phyloP scores from a whole-genome alignment of 352 stramenopile species.

The Phytophthora agathidicida region DNA sequence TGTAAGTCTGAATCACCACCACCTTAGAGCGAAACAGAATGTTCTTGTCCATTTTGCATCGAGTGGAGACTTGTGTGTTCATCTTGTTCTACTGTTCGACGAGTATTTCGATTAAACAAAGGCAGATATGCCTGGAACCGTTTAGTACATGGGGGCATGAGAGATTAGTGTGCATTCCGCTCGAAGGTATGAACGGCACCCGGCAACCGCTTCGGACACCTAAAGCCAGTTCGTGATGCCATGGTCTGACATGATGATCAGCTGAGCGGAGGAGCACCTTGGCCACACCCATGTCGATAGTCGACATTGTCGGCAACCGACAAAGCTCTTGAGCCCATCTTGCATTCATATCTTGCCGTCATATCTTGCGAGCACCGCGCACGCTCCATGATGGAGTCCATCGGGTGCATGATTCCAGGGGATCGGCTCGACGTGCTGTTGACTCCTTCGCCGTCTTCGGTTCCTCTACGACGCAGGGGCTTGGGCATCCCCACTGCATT shows the following conservation, averaged over 20 bases:
- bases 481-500: background rate
- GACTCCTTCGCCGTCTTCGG: background rate
- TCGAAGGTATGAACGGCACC: slow-evolving; percentile 1
- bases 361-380: background rate
- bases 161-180: slow-evolving; percentile 15
- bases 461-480: background rate
- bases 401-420: background rate
- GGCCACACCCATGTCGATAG: slow-evolving; percentile 4
- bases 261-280: slow-evolving; percentile 8
- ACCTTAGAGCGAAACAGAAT: slow-evolving; percentile 28
- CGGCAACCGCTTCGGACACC: slow-evolving; percentile 3
- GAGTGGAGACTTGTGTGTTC: background rate
- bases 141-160: background rate
- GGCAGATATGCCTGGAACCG: background rate
- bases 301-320: too few relatives aligned
- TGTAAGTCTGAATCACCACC: slow-evolving; percentile 15
- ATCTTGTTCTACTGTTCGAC: too few relatives aligned
- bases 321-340: too few relatives aligned
- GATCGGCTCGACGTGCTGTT: slow-evolving; percentile 10
- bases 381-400: too few relatives aligned
- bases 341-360: background rate
- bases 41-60: slow-evolving; percentile 22
- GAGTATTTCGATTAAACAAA: background rate
- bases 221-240: background rate
- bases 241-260: background rate